Percentiles rank a stretch among this genome's conserved stretches.
phyloP scores from a whole-genome alignment of 495 filamentous ascomycete species.

The Aspergillus bridgeri region DNA sequence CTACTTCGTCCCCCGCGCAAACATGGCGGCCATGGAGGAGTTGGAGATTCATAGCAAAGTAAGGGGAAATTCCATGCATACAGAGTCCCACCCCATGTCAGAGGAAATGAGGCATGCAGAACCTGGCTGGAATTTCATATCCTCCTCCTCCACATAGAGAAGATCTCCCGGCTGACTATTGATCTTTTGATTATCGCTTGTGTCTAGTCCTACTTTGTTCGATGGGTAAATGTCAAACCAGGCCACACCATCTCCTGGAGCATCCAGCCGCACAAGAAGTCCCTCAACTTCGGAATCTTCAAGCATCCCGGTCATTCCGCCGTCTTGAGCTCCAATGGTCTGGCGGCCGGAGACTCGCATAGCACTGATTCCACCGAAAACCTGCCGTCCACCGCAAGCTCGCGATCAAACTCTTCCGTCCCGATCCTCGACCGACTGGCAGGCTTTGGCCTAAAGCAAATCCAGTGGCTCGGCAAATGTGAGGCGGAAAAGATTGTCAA shows the following conservation, averaged over 20 bases:
- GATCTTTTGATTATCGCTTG: neutral
- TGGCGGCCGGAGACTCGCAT: slow-evolving; percentile 39
- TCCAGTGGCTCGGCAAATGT: slow-evolving; percentile 90
- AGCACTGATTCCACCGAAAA: slow-evolving; percentile 45
- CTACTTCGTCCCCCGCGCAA: slow-evolving; percentile 17
- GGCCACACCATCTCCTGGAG: slow-evolving; percentile 96
- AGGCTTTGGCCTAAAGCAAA: slow-evolving; percentile 77
- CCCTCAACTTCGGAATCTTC: slow-evolving; percentile 95
- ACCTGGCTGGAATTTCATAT: neutral
- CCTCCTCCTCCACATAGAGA: neutral
- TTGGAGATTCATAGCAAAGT: slow-evolving; percentile 98
- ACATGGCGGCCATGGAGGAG: slow-evolving; percentile 94
- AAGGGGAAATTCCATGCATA: slow-evolving; percentile 23
- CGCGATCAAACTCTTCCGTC: slow-evolving; percentile 47
- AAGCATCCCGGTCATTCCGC: slow-evolving; percentile 78
- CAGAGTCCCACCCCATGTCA: neutral
- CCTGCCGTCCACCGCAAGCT: slow-evolving; percentile 29
- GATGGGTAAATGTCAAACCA: slow-evolving; percentile 89
- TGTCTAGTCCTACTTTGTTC: slow-evolving; percentile 86
- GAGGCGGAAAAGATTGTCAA: slow-evolving; percentile 95
- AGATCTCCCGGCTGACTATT: neutral
- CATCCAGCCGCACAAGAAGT: slow-evolving; percentile 95
- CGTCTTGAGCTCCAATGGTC: slow-evolving; percentile 42
- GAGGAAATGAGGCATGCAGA: neutral
- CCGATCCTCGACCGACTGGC: slow-evolving; percentile 78